Conservation (phyloP, 2,329 filamentous ascomycete genomes). For the Phyllachora maydis region DNA sequence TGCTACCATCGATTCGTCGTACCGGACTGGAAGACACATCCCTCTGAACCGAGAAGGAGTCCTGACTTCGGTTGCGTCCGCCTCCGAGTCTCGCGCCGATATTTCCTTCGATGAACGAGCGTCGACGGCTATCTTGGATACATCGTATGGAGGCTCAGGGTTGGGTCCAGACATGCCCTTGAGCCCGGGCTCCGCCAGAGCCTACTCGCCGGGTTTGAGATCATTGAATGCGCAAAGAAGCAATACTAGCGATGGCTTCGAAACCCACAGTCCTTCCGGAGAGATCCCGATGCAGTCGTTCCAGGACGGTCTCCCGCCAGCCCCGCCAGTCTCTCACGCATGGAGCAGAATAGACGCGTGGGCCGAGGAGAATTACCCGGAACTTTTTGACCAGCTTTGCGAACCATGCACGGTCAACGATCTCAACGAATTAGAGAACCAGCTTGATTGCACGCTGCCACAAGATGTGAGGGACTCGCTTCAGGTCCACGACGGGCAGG, state of each 20-base stretch:
- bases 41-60: constrained; percentile 55
- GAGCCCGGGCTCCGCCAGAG: constrained; percentile 39
- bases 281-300: constrained; percentile 97
- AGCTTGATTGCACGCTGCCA: constrained; percentile 82
- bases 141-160: constrained; percentile 39
- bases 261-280: constrained; percentile 45
- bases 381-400: constrained; percentile 82
- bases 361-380: constrained; percentile 88
- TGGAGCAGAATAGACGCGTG: constrained; percentile 90
- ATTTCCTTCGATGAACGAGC: too few species aligned
- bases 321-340: constrained; percentile 72
- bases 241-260: constrained; percentile 43
- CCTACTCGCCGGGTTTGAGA: constrained; percentile 80
- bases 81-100: constrained; percentile 72
- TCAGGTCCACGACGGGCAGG: constrained; percentile 86
- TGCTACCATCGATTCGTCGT: constrained; percentile 81
- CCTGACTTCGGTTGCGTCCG: constrained; percentile 75
- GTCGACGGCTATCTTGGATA: constrained; percentile 27
- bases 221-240: constrained; percentile 51
- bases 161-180: constrained; percentile 21
- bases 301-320: constrained; percentile 72
- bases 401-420: constrained; percentile 88
- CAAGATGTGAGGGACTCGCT: constrained; percentile 86
- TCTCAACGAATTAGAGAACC: constrained; percentile 88
- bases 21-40: constrained; percentile 76